Base-by-base conservation (phyloP, 2,329 filamentous ascomycete genomes). In the Aspergillus melleus region DNA sequence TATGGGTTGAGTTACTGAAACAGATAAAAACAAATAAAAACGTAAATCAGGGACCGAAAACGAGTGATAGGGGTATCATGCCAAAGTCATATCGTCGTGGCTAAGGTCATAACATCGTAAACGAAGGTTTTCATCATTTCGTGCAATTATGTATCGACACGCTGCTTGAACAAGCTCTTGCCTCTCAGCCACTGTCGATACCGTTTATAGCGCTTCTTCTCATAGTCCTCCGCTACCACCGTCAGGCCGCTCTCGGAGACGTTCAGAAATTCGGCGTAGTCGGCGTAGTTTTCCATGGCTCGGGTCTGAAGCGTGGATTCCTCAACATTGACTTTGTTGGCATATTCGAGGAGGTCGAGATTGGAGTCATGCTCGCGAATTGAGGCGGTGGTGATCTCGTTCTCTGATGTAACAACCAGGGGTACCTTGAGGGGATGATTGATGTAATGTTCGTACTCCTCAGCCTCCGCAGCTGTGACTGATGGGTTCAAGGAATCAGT, bases 101-200 rank as follows among this genome's bases (percentile, higher is more conserved):
- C 5, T 52, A 8, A 30, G 44, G 42, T 47, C 44, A 52, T 57
- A 44, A 59, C 36, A n/a, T 32, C 42, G 32, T 49, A 54, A 14
- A 8, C 14, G 36, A n/a, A n/a, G 8, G 36, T n/a, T 3, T 36
- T 52, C 32, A 16, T 51, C 20, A 46, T 50, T 20, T 12, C 44
- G 59, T 14, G 24, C 26, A 29, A 60, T 71, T 64, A 78, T 14
- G 70, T 49, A 70, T 83, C 81, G 64, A 83, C 81, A 50, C 88
- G 86, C 81, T 97, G 93, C 78, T 98, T 98, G 76, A 98, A 98
- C 70, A 98, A 84, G 69, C 92, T 96, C 80, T 97, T 98, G 19
- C 94, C 94, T 63, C 88, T 85, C 71, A 99, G 81, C 94, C 95
- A 99, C 77, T 97, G 96, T 70, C 89, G 82, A 77, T 99, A 99